Percentiles rank a stretch among this genome's conserved stretches.
Evolutionary conservation across 2,329 filamentous ascomycete genomes (phyloP).

Genomic region (Nemania abortiva): DNA sequence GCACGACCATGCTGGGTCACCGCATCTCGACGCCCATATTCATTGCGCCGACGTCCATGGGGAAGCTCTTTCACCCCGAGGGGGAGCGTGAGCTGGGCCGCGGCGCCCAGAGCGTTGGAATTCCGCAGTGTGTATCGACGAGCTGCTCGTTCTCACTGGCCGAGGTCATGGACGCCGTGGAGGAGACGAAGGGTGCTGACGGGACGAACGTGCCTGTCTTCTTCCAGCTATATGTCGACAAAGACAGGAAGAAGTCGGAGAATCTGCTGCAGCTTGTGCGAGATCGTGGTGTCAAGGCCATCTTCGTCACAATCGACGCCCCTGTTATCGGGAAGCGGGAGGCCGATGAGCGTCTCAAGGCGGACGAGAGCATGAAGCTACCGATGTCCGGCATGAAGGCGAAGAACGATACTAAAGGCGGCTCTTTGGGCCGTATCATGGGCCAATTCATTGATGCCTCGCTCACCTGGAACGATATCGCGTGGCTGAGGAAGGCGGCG

Average conservation of each 20-base stretch:
- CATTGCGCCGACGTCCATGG: constrained; percentile 74
- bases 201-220: constrained; percentile 49
- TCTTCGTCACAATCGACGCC: constrained; percentile 71
- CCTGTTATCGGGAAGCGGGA: constrained; percentile 69
- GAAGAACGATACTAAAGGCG: constrained; percentile 66
- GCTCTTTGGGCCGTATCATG: constrained; percentile 67
- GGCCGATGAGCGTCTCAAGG: constrained; percentile 59
- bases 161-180: constrained; percentile 61
- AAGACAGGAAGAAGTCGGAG: constrained; percentile 64
- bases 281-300: constrained; percentile 60
- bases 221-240: constrained; percentile 74
- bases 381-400: constrained; percentile 64
- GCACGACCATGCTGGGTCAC: constrained; percentile 67
- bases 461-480: constrained; percentile 72
- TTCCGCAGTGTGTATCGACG: constrained; percentile 72
- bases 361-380: constrained; percentile 60
- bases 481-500: constrained; percentile 71
- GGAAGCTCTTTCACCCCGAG: constrained; percentile 70
- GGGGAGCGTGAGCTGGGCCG: constrained; percentile 71
- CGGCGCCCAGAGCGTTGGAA: constrained; percentile 62
- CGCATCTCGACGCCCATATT: constrained; percentile 69
- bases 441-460: constrained; percentile 68
- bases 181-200: constrained; percentile 44
- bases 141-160: constrained; percentile 69
- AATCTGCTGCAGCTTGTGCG: constrained; percentile 61